phyloP scores from a whole-genome alignment of 139 green algal species.

The Coelastrella sp. region DNA sequence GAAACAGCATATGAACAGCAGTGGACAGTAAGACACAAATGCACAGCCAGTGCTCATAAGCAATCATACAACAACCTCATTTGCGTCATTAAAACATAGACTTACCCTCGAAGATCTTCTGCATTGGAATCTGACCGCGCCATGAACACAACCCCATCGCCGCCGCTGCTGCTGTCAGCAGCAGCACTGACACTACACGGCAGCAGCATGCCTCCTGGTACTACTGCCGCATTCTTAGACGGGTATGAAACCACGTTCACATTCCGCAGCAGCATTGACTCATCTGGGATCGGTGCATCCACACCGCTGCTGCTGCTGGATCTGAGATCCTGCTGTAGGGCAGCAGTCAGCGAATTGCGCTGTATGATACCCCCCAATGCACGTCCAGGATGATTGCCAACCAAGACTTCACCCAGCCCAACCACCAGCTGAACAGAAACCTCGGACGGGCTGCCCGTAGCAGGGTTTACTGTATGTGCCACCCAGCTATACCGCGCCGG shows the following conservation, averaged over 20 bases:
- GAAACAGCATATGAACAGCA: too few relatives aligned
- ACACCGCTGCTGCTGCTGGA: not conserved
- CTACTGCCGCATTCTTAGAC: slow-evolving; percentile 60
- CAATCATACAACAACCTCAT: too few relatives aligned
- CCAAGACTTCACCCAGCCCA: slow-evolving; percentile 77
- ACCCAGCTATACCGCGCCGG: slow-evolving; percentile 64
- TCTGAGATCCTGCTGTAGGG: not conserved
- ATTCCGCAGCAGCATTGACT: not conserved
- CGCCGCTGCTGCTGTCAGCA: not conserved
- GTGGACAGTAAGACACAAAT: too few relatives aligned
- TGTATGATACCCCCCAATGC: slow-evolving; percentile 53
- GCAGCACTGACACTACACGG: not conserved
- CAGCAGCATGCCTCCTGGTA: slow-evolving; percentile 56
- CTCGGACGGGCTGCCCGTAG: slow-evolving; percentile 39
- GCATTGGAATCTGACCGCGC: slow-evolving; percentile 73
- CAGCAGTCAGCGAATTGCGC: not conserved
- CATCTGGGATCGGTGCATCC: not conserved
- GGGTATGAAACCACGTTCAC: slow-evolving; percentile 62
- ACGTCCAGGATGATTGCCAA: slow-evolving; percentile 71
- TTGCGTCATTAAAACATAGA: not conserved
- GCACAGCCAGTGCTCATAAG: too few relatives aligned
- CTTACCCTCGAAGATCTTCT: slow-evolving; percentile 68
- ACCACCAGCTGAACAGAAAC: slow-evolving; percentile 68
- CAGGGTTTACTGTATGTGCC: slow-evolving; percentile 61
- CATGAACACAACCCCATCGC: slow-evolving; percentile 46